phyloP scores from a whole-genome alignment of 345 rosid genomes.

The Rhizophora mangle region DNA sequence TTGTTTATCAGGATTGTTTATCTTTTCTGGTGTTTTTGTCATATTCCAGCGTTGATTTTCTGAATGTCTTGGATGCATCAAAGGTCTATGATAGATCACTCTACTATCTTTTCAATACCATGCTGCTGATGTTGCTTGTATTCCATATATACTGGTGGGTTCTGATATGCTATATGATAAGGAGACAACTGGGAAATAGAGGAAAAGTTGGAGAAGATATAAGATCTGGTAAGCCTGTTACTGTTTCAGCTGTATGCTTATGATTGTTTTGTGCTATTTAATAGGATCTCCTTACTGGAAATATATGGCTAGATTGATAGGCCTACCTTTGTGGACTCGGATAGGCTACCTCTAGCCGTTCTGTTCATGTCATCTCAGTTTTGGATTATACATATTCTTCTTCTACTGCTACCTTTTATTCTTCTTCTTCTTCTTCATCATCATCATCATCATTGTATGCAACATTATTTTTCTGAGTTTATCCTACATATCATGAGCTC shows the following conservation, averaged over 20 bases:
- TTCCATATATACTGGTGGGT: constrained; percentile 99
- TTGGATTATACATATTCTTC: too few species aligned
- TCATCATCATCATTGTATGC: too few species aligned
- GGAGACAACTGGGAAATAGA: constrained; percentile 72
- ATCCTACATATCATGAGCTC: too few species aligned
- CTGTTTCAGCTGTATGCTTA: neutral
- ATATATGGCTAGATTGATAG: too few species aligned
- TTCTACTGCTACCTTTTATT: too few species aligned
- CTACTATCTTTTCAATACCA: constrained; percentile 80
- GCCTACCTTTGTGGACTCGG: too few species aligned
- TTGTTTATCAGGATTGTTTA: constrained; percentile 19
- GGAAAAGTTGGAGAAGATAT: constrained; percentile 96
- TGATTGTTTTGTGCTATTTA: too few species aligned
- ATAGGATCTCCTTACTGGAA: too few species aligned
- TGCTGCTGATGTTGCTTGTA: constrained; percentile 78
- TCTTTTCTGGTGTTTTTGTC: constrained; percentile 14
- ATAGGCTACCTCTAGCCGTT: too few species aligned
- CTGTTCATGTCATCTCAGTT: too few species aligned
- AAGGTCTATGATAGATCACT: constrained; percentile 29
- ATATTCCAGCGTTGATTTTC: constrained; percentile 52
- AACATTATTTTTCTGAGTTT: too few species aligned
- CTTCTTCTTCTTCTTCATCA: too few species aligned
- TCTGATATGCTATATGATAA: constrained; percentile 84
- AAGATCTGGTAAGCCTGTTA: constrained; percentile 72
- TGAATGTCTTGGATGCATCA: constrained; percentile 50